Evolutionary conservation across 2,329 filamentous ascomycete species (phyloP).

Genomic region (Aureobasidium sp.): DNA sequence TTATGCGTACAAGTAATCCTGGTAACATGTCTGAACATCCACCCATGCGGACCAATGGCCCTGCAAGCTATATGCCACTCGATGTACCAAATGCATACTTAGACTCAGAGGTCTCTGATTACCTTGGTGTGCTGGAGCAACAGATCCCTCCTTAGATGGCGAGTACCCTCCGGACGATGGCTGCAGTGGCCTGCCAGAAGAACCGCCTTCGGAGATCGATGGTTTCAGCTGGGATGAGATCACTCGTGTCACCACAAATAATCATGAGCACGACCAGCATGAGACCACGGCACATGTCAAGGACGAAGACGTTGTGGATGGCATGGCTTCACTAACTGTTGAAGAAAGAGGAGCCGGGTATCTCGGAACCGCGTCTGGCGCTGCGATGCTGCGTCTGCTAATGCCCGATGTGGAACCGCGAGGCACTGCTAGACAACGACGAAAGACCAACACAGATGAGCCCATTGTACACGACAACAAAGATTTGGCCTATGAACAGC

Average conservation of each 20-base stretch:
- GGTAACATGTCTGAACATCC: conserved; percentile 3
- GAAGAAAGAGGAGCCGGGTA: conserved; percentile 34
- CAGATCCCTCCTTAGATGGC: not conserved
- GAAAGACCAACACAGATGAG: not conserved
- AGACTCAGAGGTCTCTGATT: not conserved
- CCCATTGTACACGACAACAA: not conserved
- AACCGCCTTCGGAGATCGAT: conserved; percentile 20
- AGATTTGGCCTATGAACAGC: conserved; percentile 17
- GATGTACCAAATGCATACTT: not conserved
- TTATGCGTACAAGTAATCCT: not conserved
- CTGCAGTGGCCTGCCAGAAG: conserved; percentile 17
- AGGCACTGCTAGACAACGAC: conserved; percentile 9
- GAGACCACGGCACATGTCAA: not conserved
- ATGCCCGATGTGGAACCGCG: conserved; percentile 18
- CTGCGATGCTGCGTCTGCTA: conserved; percentile 34
- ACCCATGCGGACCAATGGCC: not conserved
- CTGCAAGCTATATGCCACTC: not conserved
- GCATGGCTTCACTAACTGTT: conserved; percentile 29
- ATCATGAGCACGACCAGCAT: not conserved
- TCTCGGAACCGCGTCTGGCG: conserved; percentile 39
- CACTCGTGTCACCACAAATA: not conserved
- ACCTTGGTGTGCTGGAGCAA: not conserved
- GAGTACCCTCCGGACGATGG: not conserved
- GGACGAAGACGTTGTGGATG: conserved; percentile 17
- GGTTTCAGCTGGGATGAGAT: conserved; percentile 23